phyloP scores from a whole-genome alignment of 139 green algal genomes.

The Chlamydomonas eustigma region DNA sequence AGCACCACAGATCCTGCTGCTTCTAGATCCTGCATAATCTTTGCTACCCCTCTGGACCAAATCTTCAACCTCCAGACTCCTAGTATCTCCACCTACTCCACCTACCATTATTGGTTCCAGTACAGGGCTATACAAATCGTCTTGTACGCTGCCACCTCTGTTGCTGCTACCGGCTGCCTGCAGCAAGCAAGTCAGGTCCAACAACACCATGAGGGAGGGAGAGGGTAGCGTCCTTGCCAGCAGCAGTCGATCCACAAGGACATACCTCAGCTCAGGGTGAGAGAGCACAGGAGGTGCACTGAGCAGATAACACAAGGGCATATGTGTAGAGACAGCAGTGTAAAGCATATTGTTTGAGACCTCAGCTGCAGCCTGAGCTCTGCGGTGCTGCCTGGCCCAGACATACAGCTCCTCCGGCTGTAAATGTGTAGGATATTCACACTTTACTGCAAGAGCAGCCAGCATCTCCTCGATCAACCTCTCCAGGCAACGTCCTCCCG shows the following conservation, averaged over 20 bases:
- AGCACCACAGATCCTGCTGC: too few species aligned
- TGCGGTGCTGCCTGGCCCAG: background rate
- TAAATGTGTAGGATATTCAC: background rate
- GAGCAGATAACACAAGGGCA: background rate
- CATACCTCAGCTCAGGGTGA: slow-evolving; percentile 46
- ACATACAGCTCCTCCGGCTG: background rate
- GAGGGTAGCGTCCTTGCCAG: slow-evolving; percentile 43
- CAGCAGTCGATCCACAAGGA: slow-evolving; percentile 65
- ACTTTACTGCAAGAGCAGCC: too few species aligned
- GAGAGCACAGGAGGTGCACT: background rate
- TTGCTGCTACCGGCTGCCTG: background rate
- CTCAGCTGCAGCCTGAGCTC: background rate
- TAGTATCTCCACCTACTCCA: too few species aligned
- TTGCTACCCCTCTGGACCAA: too few species aligned
- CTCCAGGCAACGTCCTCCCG: background rate
- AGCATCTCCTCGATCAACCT: slow-evolving; percentile 10
- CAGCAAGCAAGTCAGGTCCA: slow-evolving; percentile 24
- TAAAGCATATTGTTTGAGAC: background rate
- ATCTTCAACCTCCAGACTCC: too few species aligned
- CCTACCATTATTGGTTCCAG: too few species aligned
- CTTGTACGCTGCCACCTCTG: background rate
- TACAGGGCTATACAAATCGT: too few species aligned
- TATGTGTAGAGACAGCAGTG: background rate
- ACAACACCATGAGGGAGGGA: slow-evolving; percentile 21
- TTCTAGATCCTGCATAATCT: too few species aligned